Percentiles rank a stretch among this genome's conserved stretches.
phyloP scores from a whole-genome alignment of 2,329 filamentous ascomycete species.

The Simplicillium sp. region DNA sequence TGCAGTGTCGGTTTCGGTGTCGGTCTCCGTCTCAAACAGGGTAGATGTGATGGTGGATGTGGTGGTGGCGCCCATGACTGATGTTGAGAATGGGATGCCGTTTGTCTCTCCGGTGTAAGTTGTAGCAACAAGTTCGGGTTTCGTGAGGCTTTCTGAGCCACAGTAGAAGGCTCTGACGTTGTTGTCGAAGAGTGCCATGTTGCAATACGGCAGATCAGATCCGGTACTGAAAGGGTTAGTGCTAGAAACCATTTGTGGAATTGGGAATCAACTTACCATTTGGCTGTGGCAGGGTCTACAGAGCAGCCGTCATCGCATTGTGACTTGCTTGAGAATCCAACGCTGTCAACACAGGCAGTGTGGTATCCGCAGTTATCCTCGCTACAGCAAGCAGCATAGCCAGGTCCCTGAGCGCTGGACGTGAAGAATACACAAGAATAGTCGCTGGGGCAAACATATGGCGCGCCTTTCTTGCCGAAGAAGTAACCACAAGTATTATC shows the following conservation, averaged over 20 bases:
- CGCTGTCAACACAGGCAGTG: constrained; percentile 28
- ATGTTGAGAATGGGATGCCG: constrained; percentile 15
- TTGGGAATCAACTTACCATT: constrained; percentile 28
- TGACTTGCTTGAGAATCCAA: constrained; percentile 21
- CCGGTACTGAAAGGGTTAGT: constrained; percentile 20
- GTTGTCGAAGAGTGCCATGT: constrained; percentile 31
- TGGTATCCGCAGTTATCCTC: constrained; percentile 21
- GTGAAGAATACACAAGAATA: constrained; percentile 29
- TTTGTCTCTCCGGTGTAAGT: constrained; percentile 28
- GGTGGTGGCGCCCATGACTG: constrained; percentile 8
- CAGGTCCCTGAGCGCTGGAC: constrained; percentile 15
- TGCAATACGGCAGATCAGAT: constrained; percentile 27
- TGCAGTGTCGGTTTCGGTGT: not conserved
- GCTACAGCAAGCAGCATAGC: constrained; percentile 33
- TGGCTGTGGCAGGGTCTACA: constrained; percentile 29
- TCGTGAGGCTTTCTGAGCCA: constrained; percentile 20
- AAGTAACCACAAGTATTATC: constrained; percentile 44
- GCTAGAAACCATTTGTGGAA: no score
- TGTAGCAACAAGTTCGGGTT: constrained; percentile 25
- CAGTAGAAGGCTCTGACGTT: constrained; percentile 36
- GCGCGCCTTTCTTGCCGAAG: constrained; percentile 26
- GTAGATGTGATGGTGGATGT: constrained; percentile 12
- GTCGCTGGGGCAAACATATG: constrained; percentile 25
- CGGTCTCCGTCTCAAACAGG: not conserved
- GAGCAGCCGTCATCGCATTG: constrained; percentile 30